Conservation (phyloP, 495 filamentous ascomycete genomes). For the Tuber borchii region DNA sequence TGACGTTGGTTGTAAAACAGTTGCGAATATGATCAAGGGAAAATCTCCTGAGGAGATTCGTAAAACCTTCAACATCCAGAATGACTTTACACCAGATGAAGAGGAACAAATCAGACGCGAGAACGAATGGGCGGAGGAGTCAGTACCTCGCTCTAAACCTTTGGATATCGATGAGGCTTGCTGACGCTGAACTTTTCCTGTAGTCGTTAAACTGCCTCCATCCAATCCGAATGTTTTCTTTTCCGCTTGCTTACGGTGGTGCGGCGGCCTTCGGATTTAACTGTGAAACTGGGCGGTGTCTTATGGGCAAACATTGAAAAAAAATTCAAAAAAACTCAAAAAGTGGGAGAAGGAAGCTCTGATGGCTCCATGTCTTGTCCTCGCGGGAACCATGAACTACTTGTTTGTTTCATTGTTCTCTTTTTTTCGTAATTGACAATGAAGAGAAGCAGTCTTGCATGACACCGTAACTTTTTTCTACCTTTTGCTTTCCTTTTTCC, state of each 20-base stretch:
- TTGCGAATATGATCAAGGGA: conserved; percentile 83
- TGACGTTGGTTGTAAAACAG: conserved; percentile 77
- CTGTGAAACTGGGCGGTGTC: not conserved
- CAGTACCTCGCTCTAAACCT: conserved; percentile 17
- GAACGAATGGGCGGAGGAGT: conserved; percentile 79
- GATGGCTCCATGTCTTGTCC: not conserved
- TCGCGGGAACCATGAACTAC: not conserved
- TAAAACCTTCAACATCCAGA: conserved; percentile 78
- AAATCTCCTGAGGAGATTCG: conserved; percentile 75
- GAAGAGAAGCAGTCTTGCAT: not conserved
- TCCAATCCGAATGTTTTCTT: not conserved
- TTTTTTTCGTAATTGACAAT: not conserved
- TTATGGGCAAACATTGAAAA: not conserved
- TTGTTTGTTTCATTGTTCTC: not conserved
- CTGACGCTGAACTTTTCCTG: conserved; percentile 3
- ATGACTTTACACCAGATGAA: conserved; percentile 76
- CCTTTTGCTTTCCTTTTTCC: not conserved
- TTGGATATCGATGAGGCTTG: conserved; percentile 5
- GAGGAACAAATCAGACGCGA: conserved; percentile 77
- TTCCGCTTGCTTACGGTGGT: not conserved
- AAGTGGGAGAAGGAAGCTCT: not conserved
- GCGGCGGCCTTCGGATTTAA: not conserved
- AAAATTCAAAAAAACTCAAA: not conserved
- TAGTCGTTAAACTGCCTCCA: not conserved
- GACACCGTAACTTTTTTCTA: not conserved